Conservation (phyloP, 192 early-diverging fungal species). For the Linnemannia hyalina region DNA sequence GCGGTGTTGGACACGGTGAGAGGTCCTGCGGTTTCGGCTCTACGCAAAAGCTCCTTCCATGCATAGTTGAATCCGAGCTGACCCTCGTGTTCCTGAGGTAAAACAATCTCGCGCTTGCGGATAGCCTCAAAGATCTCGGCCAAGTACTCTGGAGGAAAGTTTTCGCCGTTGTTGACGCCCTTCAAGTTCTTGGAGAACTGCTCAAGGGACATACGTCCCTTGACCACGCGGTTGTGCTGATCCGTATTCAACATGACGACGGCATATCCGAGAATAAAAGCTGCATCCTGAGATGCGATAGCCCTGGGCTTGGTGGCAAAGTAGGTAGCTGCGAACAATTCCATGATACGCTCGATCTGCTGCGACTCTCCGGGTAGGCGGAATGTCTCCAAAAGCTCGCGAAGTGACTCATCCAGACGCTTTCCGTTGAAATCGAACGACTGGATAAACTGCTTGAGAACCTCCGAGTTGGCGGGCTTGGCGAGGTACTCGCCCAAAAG, state of each 20-base stretch:
- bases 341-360: conserved; percentile 96
- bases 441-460: conserved; percentile 87
- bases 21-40: conserved; percentile 62
- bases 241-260: conserved; percentile 99
- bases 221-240: conserved; percentile 94
- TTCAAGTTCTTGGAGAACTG: conserved; percentile 92
- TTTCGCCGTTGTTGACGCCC: conserved; percentile 86
- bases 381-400: conserved; percentile 94
- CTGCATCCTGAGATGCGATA: conserved; percentile 86
- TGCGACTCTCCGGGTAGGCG: conserved; percentile 98
- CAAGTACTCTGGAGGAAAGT: conserved; percentile 89
- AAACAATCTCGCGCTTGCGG: conserved; percentile 90
- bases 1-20: conserved; percentile 70
- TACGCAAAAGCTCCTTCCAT: conserved; percentile 85
- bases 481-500: conserved; percentile 91
- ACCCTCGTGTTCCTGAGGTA: conserved; percentile 97
- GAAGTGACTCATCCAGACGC: conserved; percentile 94
- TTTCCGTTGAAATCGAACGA: conserved; percentile 92
- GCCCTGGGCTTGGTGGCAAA: conserved; percentile 73
- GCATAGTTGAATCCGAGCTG: conserved; percentile 94
- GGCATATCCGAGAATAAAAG: conserved; percentile 92
- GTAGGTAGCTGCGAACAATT: conserved; percentile 89
- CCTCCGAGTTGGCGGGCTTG: conserved; percentile 85
- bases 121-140: conserved; percentile 92
- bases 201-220: conserved; percentile 89